Evolutionary conservation across 495 filamentous ascomycete species (phyloP).

Genomic region (Neurospora tetrasperma): DNA sequence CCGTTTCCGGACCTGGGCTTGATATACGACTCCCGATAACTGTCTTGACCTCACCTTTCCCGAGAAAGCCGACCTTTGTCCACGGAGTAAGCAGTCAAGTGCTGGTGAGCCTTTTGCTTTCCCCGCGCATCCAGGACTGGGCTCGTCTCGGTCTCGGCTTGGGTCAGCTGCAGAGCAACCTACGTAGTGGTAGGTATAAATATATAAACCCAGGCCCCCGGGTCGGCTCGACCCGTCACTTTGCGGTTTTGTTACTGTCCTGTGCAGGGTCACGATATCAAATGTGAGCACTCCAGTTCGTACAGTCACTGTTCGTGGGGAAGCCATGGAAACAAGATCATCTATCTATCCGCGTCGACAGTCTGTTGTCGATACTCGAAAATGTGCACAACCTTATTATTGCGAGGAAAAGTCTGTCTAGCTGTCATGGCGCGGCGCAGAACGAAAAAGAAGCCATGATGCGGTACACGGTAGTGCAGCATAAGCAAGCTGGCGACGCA

Average conservation of each 20-base stretch:
- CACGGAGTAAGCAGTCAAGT: background rate
- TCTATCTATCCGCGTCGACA: background rate
- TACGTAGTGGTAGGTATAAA: background rate
- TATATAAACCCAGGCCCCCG: background rate
- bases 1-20: background rate
- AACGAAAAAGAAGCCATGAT: background rate
- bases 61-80: background rate
- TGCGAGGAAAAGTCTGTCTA: background rate
- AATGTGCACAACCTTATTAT: background rate
- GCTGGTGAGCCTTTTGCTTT: background rate
- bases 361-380: background rate
- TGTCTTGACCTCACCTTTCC: background rate
- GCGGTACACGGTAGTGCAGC: background rate
- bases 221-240: background rate
- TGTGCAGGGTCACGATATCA: background rate
- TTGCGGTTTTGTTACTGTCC: background rate
- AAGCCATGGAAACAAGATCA: background rate
- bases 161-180: background rate
- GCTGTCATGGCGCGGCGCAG: background rate
- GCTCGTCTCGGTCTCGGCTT: background rate
- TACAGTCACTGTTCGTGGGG: background rate
- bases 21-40: background rate
- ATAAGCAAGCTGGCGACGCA: background rate
- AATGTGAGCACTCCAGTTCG: background rate
- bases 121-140: background rate